Conservation (phyloP, 1,284 basidiomycete genomes). For the Heliocybe sulcata region DNA sequence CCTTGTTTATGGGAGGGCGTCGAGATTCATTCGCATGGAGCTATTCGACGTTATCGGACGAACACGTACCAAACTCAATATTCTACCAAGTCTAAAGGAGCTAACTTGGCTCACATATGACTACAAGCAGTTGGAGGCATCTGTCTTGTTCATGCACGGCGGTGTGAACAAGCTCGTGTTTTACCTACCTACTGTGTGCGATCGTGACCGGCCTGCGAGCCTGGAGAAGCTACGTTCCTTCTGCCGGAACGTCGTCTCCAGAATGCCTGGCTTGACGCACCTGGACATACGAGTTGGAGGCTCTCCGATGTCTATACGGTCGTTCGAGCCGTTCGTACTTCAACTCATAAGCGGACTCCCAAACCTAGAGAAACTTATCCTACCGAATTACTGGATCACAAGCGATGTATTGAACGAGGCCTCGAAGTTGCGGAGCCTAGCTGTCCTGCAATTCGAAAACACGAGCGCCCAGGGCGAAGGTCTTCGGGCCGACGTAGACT, state of each 20-base stretch:
- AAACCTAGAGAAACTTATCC: conserved; percentile 37
- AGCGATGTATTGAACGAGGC: conserved; percentile 35
- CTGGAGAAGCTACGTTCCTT: conserved; percentile 23
- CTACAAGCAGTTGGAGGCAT: conserved; percentile 21
- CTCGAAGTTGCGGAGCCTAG: conserved; percentile 36
- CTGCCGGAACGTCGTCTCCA: conserved; percentile 40
- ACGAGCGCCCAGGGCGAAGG: conserved; percentile 32
- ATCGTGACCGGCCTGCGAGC: conserved; percentile 7
- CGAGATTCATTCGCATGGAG: conserved; percentile 7
- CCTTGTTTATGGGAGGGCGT: not conserved
- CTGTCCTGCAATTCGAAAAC: conserved; percentile 43
- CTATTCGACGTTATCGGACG: conserved; percentile 48
- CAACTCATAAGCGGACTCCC: conserved; percentile 32
- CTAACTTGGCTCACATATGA: conserved; percentile 29
- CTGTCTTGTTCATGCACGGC: conserved; percentile 38
- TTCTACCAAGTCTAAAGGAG: conserved; percentile 47
- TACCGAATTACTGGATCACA: conserved; percentile 46
- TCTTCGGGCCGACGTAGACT: conserved; percentile 29
- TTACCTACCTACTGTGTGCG: conserved; percentile 14
- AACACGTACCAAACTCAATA: conserved; percentile 40
- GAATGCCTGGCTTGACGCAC: conserved; percentile 41
- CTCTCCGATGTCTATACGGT: conserved; percentile 25
- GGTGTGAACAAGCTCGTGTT: conserved; percentile 26
- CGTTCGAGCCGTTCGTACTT: conserved; percentile 19
- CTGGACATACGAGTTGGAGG: conserved; percentile 34